Percentiles rank a stretch among this genome's conserved stretches.
phyloP scores from a whole-genome alignment of 768 basidiomycete species.

The Leccinum olivaceopallidum region DNA sequence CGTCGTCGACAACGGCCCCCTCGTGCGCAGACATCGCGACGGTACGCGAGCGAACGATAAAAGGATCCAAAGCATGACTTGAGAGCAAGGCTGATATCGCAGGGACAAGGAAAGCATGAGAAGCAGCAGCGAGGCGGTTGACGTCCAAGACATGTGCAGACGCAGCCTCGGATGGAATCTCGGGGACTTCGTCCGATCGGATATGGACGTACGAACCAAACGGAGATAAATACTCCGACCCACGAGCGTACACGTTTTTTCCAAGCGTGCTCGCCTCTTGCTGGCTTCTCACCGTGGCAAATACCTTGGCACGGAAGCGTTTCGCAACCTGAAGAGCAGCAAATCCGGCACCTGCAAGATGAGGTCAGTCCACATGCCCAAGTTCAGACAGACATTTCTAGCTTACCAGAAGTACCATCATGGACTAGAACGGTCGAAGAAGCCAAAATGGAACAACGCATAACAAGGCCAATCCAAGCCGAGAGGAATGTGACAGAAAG shows the following conservation, averaged over 20 bases:
- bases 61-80: slow-evolving; percentile 20
- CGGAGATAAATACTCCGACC: slow-evolving; percentile 21
- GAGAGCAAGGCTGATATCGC: slow-evolving; percentile 20
- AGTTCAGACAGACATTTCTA: too few species aligned
- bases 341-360: slow-evolving; percentile 20
- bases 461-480: slow-evolving; percentile 29
- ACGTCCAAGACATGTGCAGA: slow-evolving; percentile 24
- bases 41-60: slow-evolving; percentile 9
- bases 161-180: slow-evolving; percentile 20
- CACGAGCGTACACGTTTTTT: slow-evolving; percentile 16
- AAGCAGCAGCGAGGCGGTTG: slow-evolving; percentile 21
- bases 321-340: slow-evolving; percentile 30
- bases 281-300: slow-evolving; percentile 22
- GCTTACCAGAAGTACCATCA: slow-evolving; percentile 28
- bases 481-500: slow-evolving; percentile 25
- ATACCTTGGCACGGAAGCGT: slow-evolving; percentile 19
- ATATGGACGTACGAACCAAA: slow-evolving; percentile 30
- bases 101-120: slow-evolving; percentile 20
- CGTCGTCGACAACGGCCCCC: not conserved
- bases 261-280: slow-evolving; percentile 18
- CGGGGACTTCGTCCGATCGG: slow-evolving; percentile 14
- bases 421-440: slow-evolving; percentile 29
- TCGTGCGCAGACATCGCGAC: slow-evolving; percentile 16
- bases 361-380: not conserved
- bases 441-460: slow-evolving; percentile 18